Evolutionary conservation across 208 protist species (phyloP).

Genomic region (Trypanosoma grayi): DNA sequence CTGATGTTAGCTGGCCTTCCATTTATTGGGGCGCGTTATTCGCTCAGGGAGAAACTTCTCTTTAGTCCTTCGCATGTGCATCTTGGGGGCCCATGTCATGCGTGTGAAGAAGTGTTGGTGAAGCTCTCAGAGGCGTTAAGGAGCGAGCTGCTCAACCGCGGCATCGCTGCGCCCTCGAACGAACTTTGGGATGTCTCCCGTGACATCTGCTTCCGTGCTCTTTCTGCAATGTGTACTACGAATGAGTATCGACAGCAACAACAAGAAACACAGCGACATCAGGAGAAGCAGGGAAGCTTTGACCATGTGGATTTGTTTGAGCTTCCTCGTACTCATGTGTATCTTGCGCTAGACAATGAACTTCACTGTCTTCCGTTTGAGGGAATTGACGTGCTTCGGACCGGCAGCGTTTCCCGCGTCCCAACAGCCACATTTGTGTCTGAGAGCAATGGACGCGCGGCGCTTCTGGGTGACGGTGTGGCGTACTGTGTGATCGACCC

Average conservation of each 20-base stretch:
- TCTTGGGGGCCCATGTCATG: not conserved
- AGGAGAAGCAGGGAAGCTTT: not conserved
- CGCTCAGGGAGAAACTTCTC: not conserved
- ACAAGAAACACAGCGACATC: not conserved
- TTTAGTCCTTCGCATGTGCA: constrained; percentile 16
- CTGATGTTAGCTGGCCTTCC: constrained; percentile 18
- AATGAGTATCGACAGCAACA: too few relatives aligned
- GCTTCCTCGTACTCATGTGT: constrained; percentile 56
- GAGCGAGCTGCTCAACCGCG: constrained; percentile 22
- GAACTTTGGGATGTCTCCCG: constrained; percentile 15
- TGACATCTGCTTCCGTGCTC: constrained; percentile 13
- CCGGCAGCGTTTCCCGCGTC: constrained; percentile 48
- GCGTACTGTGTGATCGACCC: constrained; percentile 23
- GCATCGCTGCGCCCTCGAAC: constrained; percentile 11
- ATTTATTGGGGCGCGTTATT: not conserved
- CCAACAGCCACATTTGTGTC: constrained; percentile 21
- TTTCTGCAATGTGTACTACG: not conserved
- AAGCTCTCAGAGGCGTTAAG: constrained; percentile 12
- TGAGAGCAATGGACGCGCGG: not conserved
- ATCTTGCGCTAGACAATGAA: constrained; percentile 45
- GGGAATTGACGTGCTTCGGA: constrained; percentile 40
- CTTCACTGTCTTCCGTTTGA: constrained; percentile 69
- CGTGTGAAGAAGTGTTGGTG: constrained; percentile 13
- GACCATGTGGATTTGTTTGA: constrained; percentile 42
- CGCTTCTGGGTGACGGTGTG: not conserved